These are phyloP conservation scores for Colletotrichum tropicicola DNA, from an alignment of 2,329 filamentous ascomycete genomes.

Conservation along the genomic window DNA sequence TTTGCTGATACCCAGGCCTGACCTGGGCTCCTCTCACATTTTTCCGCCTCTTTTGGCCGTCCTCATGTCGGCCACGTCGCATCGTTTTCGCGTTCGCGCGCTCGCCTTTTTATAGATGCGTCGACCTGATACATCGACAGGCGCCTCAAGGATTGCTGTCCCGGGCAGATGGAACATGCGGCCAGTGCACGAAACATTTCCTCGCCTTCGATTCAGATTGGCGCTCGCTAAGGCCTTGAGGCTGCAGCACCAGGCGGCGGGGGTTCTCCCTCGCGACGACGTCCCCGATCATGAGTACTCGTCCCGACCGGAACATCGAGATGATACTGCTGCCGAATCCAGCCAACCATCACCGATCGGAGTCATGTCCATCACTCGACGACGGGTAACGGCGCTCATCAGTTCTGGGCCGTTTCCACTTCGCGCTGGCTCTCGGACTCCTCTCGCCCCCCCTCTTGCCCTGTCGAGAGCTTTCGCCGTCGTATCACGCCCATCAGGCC, in stretches of 20 bases:
- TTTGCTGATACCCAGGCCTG: not conserved
- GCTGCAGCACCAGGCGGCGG: not conserved
- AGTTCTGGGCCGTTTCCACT: not conserved
- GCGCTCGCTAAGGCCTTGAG: not conserved
- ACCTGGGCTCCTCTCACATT: not conserved
- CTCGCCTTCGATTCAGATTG: not conserved
- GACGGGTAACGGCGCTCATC: no score
- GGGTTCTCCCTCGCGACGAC: not conserved
- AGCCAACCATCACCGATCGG: not conserved
- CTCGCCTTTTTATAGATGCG: not conserved
- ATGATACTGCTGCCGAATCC: not conserved
- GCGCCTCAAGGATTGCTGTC: constrained; percentile 2
- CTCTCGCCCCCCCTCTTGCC: not conserved
- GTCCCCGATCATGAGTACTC: not conserved
- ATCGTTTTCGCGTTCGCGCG: not conserved
- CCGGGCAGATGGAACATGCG: not conserved
- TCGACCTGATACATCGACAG: not conserved
- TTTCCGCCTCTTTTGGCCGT: not conserved
- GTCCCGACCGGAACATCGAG: not conserved
- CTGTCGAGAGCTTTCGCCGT: not conserved
- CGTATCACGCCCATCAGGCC: not conserved
- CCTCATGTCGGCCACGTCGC: not conserved
- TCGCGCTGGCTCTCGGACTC: not conserved
- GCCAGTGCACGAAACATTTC: not conserved
- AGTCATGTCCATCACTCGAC: not conserved